Percentiles rank a stretch among this genome's conserved stretches.
These are phyloP conservation scores for Neonothopanus nambi DNA, from an alignment of 1,284 basidiomycete genomes.

Conservation along the genomic window DNA sequence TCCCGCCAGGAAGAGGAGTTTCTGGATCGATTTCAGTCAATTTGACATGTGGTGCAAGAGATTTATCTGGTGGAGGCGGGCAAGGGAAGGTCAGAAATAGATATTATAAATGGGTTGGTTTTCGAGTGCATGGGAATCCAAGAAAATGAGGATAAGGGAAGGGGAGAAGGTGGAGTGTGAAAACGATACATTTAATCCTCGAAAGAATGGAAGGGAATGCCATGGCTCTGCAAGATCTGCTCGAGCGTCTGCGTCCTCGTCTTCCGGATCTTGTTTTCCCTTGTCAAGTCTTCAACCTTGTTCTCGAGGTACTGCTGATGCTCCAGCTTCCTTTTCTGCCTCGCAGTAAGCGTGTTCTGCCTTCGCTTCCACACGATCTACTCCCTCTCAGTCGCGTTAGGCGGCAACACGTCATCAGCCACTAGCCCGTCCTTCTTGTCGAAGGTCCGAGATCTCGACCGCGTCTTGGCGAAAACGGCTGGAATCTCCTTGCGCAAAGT, in stretches of 20 bases:
- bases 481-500: slow-evolving; percentile 58
- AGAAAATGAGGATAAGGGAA: too few species aligned
- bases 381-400: slow-evolving; percentile 50
- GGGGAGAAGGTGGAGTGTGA: too few species aligned
- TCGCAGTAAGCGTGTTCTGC: slow-evolving; percentile 80
- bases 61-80: slow-evolving; percentile 36
- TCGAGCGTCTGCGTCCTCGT: slow-evolving; percentile 48
- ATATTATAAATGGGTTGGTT: slow-evolving; percentile 41
- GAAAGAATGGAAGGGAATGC: too few species aligned
- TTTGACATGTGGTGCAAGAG: slow-evolving; percentile 46
- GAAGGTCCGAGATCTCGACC: slow-evolving; percentile 50
- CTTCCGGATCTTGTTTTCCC: slow-evolving; percentile 59
- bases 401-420: slow-evolving; percentile 26
- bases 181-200: too few species aligned
- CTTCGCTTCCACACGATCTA: slow-evolving; percentile 77
- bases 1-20: slow-evolving; percentile 65
- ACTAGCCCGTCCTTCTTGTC: slow-evolving; percentile 43
- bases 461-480: slow-evolving; percentile 55
- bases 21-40: slow-evolving; percentile 72
- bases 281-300: slow-evolving; percentile 44
- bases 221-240: too few species aligned
- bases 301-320: slow-evolving; percentile 66
- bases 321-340: slow-evolving; percentile 76
- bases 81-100: slow-evolving; percentile 47
- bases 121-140: too few species aligned